Base-by-base conservation (phyloP, 345 rosid species). In the Rhizophora apiculata region DNA sequence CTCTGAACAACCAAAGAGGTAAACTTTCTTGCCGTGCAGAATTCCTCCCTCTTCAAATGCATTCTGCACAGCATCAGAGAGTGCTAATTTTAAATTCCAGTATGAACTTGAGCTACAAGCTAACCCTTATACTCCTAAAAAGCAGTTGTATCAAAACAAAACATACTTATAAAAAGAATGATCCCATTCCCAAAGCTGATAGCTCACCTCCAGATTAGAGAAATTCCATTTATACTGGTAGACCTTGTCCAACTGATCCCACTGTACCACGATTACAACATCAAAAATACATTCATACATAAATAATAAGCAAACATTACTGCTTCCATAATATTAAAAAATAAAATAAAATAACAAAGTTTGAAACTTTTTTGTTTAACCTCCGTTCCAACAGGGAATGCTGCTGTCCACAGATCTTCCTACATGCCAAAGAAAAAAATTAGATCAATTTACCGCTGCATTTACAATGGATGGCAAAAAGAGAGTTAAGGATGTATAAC, bases 371-470 rank as follows among this genome's bases (percentile, higher is more conserved):
- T 2, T 15, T 13, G 2, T 43, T 15, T 43, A 80, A 93, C 98
- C 98, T 93, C 99, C 2, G 96, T 88, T 52, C 99, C 99, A 71
- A 94, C 97, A 13, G 97, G 97, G 74, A 89, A 89, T 18, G 81
- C 89, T 49, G 72, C 83, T 81, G 80, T 89, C 98, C 98, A 94
- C 30, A 94, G 75, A 76, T 88, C 98, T 74, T 94, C 95, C 98
- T 94, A 78, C 72, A 85, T 29, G 59, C 66, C 32, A 77, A 24
- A 51, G 49, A 74, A 43, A 37, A 1, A 37, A 13, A 43, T 13
- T 13, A 43, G 16, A 43, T 43, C 49, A 43, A 43, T 43, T 43
- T 13, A 43, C 19, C 5, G 4, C 49, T 13, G 49, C 16, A 74
- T 62, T 7, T n/a, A 53, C 26, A 29, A 51, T 24, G 24, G 24